Conservation (phyloP, 371 early-diverging fungal species). For the Mortierella sp. region DNA sequence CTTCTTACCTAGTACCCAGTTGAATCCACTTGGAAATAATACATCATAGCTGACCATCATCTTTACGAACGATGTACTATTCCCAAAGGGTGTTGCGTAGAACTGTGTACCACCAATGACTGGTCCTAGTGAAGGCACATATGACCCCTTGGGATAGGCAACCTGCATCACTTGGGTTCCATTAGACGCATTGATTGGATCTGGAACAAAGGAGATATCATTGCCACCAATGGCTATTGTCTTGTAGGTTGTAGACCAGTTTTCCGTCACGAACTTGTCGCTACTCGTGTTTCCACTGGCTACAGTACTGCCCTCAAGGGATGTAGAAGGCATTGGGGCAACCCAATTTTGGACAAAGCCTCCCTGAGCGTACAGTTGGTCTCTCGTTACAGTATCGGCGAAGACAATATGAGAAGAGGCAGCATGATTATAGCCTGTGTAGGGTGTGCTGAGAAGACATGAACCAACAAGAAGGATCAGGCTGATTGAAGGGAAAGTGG, state of each 20-base stretch:
- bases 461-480: slow-evolving; percentile 25
- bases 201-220: slow-evolving; percentile 61
- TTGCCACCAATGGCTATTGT: slow-evolving; percentile 35
- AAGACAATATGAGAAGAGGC: slow-evolving; percentile 1
- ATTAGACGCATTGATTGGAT: slow-evolving; percentile 52
- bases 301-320: slow-evolving; percentile 8
- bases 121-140: slow-evolving; percentile 55
- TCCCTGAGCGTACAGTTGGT: slow-evolving; percentile 36
- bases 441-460: slow-evolving; percentile 20
- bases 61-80: slow-evolving; percentile 56
- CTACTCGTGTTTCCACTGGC: not conserved
- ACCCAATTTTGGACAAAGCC: slow-evolving; percentile 45
- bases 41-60: slow-evolving; percentile 66
- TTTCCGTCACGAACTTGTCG: slow-evolving; percentile 32
- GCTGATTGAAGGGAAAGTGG: slow-evolving; percentile 8
- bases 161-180: slow-evolving; percentile 53
- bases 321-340: slow-evolving; percentile 40
- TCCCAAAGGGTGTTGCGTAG: slow-evolving; percentile 60
- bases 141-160: slow-evolving; percentile 62
- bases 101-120: slow-evolving; percentile 61
- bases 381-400: slow-evolving; percentile 33
- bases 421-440: not conserved
- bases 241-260: slow-evolving; percentile 46
- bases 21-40: slow-evolving; percentile 65
- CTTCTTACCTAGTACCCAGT: slow-evolving; percentile 63